Percentiles rank a stretch among this genome's conserved stretches.
Evolutionary conservation across 2,329 filamentous ascomycete genomes (phyloP).

Genomic region (Ophiostoma sp.): DNA sequence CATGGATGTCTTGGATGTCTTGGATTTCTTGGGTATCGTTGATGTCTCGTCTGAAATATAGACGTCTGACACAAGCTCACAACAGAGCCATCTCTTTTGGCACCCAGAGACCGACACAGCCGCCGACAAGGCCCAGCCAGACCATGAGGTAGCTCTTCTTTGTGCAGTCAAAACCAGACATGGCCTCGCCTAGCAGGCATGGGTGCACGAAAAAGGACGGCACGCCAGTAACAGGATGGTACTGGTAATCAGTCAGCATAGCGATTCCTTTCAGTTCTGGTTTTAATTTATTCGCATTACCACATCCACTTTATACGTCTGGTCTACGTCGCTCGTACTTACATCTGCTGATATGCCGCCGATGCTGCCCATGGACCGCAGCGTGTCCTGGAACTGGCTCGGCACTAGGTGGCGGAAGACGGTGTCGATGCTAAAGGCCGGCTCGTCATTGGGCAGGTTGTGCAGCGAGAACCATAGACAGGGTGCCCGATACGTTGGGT

Average conservation of each 20-base stretch:
- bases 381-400: conserved; percentile 54
- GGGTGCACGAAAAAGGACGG: conserved; percentile 91
- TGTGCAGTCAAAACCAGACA: conserved; percentile 59
- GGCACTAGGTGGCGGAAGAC: conserved; percentile 69
- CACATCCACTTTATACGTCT: too few species aligned
- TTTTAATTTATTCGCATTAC: background rate
- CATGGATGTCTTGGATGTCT: background rate
- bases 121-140: conserved; percentile 85
- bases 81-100: conserved; percentile 60
- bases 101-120: conserved; percentile 71
- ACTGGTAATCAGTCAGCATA: conserved; percentile 41
- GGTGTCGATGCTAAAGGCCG: conserved; percentile 58
- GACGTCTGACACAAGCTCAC: conserved; percentile 26
- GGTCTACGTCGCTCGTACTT: conserved; percentile 39
- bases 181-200: conserved; percentile 78
- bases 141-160: conserved; percentile 70
- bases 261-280: background rate
- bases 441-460: conserved; percentile 50
- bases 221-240: conserved; percentile 74
- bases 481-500: conserved; percentile 68
- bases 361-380: conserved; percentile 58
- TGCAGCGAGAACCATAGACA: conserved; percentile 70
- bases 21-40: background rate
- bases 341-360: conserved; percentile 74
- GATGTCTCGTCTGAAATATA: background rate